Conservation (phyloP, 2,329 filamentous ascomycete genomes). For the Knufia petricola region DNA sequence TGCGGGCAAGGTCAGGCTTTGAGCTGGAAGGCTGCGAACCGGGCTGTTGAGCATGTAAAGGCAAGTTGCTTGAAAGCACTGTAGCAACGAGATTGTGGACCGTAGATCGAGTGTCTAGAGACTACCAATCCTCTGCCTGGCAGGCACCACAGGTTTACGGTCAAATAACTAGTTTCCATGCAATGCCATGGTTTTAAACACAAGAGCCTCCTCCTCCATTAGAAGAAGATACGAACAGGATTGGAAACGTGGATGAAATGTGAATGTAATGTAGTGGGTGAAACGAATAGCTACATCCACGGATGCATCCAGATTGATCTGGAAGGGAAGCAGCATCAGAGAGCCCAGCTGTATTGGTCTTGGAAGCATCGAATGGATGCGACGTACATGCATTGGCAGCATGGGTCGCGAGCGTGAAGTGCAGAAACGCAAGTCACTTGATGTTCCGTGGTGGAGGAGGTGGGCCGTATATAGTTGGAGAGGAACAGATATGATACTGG, state of each 20-base stretch:
- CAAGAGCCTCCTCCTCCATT: no score
- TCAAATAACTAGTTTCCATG: background rate
- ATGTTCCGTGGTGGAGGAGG: background rate
- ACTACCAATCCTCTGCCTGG: no score
- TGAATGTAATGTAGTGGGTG: slow-evolving; percentile 27
- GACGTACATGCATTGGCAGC: slow-evolving; percentile 15
- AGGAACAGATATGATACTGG: no score
- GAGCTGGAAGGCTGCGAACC: background rate
- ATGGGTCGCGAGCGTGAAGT: slow-evolving; percentile 15
- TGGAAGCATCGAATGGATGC: slow-evolving; percentile 20
- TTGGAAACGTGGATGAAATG: no score
- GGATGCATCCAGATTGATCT: no score
- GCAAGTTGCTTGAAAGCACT: background rate
- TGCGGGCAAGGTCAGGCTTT: slow-evolving; percentile 62
- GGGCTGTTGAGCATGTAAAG: background rate
- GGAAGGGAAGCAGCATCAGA: slow-evolving; percentile 30
- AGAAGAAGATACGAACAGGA: no score
- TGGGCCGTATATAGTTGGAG: no score
- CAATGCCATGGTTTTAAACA: background rate
- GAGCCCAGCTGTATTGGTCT: slow-evolving; percentile 28
- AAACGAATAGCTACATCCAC: slow-evolving; percentile 31
- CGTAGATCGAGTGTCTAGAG: background rate
- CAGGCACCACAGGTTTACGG: no score
- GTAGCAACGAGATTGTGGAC: background rate
- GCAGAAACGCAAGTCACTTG: background rate